phyloP scores from a whole-genome alignment of 345 rosid genomes.

The Passiflora organensis region DNA sequence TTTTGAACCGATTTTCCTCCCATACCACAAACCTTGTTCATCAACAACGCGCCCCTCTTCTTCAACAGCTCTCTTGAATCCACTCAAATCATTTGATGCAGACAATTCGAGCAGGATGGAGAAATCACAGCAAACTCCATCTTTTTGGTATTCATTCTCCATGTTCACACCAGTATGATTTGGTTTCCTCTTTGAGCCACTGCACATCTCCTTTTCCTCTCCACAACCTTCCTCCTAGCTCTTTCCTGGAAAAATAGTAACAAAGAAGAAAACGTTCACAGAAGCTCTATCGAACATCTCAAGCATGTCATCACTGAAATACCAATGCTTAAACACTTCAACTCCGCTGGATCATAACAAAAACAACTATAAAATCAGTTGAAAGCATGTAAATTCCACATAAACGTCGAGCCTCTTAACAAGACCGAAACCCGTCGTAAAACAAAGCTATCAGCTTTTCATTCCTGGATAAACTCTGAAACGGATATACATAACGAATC shows the following conservation, averaged over 20 bases:
- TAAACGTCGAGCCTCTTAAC: constrained; percentile 5
- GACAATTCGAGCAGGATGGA: constrained; percentile 61
- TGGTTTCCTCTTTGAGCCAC: constrained; percentile 31
- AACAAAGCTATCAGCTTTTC: constrained; percentile 11
- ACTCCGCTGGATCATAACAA: not conserved
- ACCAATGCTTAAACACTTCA: not conserved
- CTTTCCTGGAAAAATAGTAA: constrained; percentile 18
- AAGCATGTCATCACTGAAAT: not conserved
- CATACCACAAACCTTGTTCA: constrained; percentile 69
- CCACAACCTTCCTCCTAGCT: constrained; percentile 7
- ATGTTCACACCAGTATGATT: constrained; percentile 16
- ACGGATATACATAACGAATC: constrained; percentile 32
- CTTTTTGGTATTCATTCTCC: constrained; percentile 17
- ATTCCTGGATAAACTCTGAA: not conserved
- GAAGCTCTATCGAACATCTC: not conserved
- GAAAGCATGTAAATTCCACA: not conserved
- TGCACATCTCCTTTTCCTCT: constrained; percentile 29
- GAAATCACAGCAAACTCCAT: constrained; percentile 25
- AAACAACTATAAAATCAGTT: not conserved
- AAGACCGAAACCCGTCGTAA: constrained; percentile 6
- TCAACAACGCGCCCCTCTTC: constrained; percentile 51
- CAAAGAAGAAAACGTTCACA: constrained; percentile 21
- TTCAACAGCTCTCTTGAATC: constrained; percentile 51
- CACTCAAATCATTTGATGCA: constrained; percentile 62
- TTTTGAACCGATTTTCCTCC: constrained; percentile 51